Conservation (phyloP, 140 eudicot genomes). For the Oenanthe javanica region DNA sequence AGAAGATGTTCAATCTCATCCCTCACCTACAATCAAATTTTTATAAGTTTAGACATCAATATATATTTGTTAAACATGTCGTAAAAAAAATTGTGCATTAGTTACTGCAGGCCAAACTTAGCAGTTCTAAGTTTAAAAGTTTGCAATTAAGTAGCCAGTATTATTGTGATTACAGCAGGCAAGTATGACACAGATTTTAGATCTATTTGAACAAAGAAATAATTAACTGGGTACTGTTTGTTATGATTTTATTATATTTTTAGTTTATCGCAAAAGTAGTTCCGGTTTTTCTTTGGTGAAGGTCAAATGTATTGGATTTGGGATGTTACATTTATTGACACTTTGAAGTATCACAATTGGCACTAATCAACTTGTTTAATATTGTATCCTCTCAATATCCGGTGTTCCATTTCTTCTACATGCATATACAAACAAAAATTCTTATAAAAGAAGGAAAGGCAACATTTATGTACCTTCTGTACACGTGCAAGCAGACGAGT, state of each 20-base stretch:
- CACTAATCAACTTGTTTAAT: neutral
- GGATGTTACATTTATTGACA: neutral
- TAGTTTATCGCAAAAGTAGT: neutral
- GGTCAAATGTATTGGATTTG: neutral
- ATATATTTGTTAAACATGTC: neutral
- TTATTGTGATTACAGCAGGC: neutral
- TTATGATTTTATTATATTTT: neutral
- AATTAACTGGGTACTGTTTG: neutral
- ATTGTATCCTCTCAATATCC: neutral
- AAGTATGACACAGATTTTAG: neutral
- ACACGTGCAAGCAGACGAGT: constrained; percentile 94
- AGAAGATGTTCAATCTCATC: too few relatives aligned
- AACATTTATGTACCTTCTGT: constrained; percentile 57
- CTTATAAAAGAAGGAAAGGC: too few relatives aligned
- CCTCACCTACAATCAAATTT: neutral
- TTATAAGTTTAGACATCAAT: neutral
- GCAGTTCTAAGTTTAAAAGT: neutral
- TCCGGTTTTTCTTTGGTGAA: neutral
- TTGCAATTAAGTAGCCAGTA: neutral
- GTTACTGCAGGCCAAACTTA: neutral
- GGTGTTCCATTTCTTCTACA: neutral
- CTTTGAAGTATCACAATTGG: neutral
- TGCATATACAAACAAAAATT: neutral
- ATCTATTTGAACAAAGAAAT: neutral
- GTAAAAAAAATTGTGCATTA: neutral